phyloP scores from a whole-genome alignment of 805 yeast species.

The Saturnispora sanitii region DNA sequence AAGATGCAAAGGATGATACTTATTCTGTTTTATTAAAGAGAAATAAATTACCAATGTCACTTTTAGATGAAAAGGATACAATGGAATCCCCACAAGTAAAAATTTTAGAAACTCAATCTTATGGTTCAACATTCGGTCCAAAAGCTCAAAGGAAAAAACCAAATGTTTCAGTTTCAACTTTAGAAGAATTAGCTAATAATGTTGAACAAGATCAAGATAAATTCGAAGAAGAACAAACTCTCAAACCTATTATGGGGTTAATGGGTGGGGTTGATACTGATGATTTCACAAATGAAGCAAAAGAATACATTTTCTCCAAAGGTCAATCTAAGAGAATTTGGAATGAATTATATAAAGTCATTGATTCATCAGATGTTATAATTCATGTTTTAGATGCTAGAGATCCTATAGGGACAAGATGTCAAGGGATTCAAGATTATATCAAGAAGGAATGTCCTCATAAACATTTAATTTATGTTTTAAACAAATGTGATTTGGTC shows the following conservation, averaged over 20 bases:
- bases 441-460: conserved; percentile 92
- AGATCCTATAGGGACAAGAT: conserved; percentile 94
- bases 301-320: conserved; percentile 89
- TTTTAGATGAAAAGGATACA: conserved; percentile 78
- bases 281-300: conserved; percentile 83
- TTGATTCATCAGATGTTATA: conserved; percentile 95
- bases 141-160: conserved; percentile 91
- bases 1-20: conserved; percentile 68
- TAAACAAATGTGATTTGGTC: conserved; percentile 95
- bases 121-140: conserved; percentile 79
- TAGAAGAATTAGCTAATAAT: conserved; percentile 63
- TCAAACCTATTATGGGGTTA: conserved; percentile 65
- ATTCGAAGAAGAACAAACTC: conserved; percentile 67
- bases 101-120: conserved; percentile 84
- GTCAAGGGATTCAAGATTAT: conserved; percentile 87
- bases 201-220: conserved; percentile 48
- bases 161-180: conserved; percentile 58
- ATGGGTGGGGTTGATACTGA: conserved; percentile 69
- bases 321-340: conserved; percentile 98
- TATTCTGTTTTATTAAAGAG: conserved; percentile 82
- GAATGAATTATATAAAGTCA: conserved; percentile 95
- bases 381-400: conserved; percentile 95
- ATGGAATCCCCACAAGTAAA: conserved; percentile 67
- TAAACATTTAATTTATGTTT: conserved; percentile 86
- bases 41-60: conserved; percentile 92